Conservation (phyloP, 75 land plant species). For the Picea sitchensis region DNA sequence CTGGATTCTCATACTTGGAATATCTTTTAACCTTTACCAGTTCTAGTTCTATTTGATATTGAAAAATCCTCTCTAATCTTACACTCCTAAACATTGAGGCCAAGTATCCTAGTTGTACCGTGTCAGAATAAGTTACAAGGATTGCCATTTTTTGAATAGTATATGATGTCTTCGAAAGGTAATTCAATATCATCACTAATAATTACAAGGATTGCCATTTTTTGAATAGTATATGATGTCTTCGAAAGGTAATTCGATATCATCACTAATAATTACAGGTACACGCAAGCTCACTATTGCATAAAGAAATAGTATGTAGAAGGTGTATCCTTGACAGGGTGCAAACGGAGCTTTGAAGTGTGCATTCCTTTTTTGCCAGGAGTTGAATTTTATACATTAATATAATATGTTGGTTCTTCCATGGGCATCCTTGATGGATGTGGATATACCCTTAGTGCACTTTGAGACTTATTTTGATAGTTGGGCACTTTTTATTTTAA, state of each 20-base stretch:
- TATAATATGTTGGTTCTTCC: too few relatives aligned
- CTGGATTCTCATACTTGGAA: conserved; percentile 68
- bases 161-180: too few relatives aligned
- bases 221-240: too few relatives aligned
- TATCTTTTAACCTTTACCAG: conserved; percentile 46
- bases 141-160: conserved; percentile 1
- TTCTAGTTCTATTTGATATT: conserved; percentile 47
- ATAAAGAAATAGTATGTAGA: conserved; percentile 91
- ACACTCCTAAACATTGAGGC: conserved; percentile 39
- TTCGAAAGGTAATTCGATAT: too few relatives aligned
- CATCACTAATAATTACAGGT: conserved; percentile 17
- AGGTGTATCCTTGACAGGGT: conserved; percentile 95
- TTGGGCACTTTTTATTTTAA: too few relatives aligned
- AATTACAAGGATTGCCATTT: conserved; percentile 23
- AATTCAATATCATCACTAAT: too few relatives aligned
- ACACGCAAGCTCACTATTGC: conserved; percentile 85
- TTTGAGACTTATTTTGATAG: too few relatives aligned
- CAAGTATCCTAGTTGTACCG: conserved; percentile 59
- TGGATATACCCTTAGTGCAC: too few relatives aligned
- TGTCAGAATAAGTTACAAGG: conserved; percentile 56
- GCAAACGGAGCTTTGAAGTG: conserved; percentile 79
- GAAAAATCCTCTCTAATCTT: conserved; percentile 32
- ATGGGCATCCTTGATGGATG: too few relatives aligned
- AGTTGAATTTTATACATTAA: conserved; percentile 31
- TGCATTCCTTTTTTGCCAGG: conserved; percentile 79